Evolutionary conservation across 306 rosid species (phyloP), one percentile per base, ranked within the genome.

Genomic region (Abrus precatorius): DNA sequence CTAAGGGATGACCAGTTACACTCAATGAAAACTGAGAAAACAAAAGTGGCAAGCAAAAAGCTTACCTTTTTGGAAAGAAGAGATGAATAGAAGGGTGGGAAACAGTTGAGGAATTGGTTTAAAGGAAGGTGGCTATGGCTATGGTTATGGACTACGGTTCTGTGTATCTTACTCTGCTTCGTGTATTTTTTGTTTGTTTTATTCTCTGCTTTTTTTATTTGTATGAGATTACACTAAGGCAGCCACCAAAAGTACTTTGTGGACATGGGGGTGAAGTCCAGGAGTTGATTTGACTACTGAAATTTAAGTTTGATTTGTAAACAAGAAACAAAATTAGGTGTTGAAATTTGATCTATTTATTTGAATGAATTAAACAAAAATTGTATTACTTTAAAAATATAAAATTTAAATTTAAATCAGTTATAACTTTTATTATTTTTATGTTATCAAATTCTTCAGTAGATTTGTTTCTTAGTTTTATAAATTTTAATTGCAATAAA

Each of bases 21-120:
- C 44, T 60, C 20, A 68, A 84, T 74, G 62, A 69, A 79, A 84
- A 63, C 10, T 60, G 41, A 34, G 6, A 74, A 14, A 75, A 54
- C 13, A 60, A 76, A 20, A 47, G 68, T 50, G 72, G 54, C 28
- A 28, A 68, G 12, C 43, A 34, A 56, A 59, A 73, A 10, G 57
- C 56, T 45, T 74, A 86, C 86, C 89, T 55, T 63, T 49, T 38
- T 9, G 64, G 83, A 63, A 64, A 82, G 57, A 73, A 76, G 20
- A 63, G 82, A 67, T 9, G 69, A 52, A 55, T 72, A 63, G 76
- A 53, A 54, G 3, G 20, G 76, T 1, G 77, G 50, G 47, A 70
- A 76, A 57, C 53, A 64, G 73, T 47, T 36, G 83, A 60, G 67
- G 76, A 79, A 55, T 75, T 75, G 43, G 54, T 69, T 70, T 75